Evolutionary conservation across 2,329 filamentous ascomycete genomes (phyloP), one percentile per base, ranked within the genome.

Genomic region (Gyromitra esculenta): DNA sequence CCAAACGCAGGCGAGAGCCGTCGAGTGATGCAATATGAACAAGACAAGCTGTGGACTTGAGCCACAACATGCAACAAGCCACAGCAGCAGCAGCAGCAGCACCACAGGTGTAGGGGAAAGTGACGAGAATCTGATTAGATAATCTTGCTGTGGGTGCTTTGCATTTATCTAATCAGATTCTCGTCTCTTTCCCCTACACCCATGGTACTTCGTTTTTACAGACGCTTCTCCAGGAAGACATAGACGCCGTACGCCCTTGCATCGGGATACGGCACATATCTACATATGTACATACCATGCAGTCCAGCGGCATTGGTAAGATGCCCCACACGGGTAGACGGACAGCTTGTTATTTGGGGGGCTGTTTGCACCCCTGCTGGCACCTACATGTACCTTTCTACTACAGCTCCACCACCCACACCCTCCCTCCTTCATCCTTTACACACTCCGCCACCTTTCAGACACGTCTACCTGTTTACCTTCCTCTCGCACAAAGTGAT

Each of bases 1-100:
- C 1, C 15, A 37, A 31, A 31, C 6, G 54, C 5, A 57, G 31
- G 31, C 54, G 13, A 57, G 8, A 5, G 8, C 31, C n/a, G 31
- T 6, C 54, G 54, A 57, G 54, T 57, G 54, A 57, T 57, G 54
- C 15, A 13, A n/a, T 31, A 18, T 57, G 54, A 45, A 11, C 15
- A 4, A 31, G 25, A 31, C 25, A 31, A 31, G 25, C 41, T 45
- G 41, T 4, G 1, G 41, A 0, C 41, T 15, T 15, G 9, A 11
- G 7, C 41, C 41, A 45, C 41, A 4, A 3, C 25, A 31, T 2
- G 25, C 18, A 31, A 31, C 25, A 31, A 31, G 41, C 41, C 41
- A 45, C 41, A 45, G 7, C 41, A 45, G 41, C 41, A 9, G 41
- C 41, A 45, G 41, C 7, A 45, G 41, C 1, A 31, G 25, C 25